Conservation (phyloP, 805 yeast genomes). For the Millerozyma miso region DNA sequence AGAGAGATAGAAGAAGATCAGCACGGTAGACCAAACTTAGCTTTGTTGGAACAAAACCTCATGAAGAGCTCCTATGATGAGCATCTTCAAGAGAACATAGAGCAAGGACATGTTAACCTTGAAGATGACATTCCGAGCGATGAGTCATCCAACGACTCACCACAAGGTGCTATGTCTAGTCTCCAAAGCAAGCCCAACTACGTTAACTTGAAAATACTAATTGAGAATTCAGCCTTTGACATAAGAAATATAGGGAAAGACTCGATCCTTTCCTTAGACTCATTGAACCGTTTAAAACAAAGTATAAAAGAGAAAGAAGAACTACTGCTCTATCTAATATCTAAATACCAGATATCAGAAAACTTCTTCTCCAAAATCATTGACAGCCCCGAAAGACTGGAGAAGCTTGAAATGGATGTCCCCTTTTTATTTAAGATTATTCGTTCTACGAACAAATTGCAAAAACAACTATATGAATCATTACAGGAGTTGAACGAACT, state of each 20-base stretch:
- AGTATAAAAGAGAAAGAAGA: conserved; percentile 27
- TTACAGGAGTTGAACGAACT: conserved; percentile 27
- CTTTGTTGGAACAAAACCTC: conserved; percentile 17
- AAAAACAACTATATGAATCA: conserved; percentile 22
- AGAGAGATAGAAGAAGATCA: conserved; percentile 11
- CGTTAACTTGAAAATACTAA: conserved; percentile 38
- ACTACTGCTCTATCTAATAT: conserved; percentile 24
- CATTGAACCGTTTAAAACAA: conserved; percentile 25
- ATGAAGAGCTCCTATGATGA: conserved; percentile 29
- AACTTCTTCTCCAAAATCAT: conserved; percentile 29
- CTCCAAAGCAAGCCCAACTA: conserved; percentile 23
- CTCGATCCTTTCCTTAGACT: conserved; percentile 27
- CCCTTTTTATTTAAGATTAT: conserved; percentile 26
- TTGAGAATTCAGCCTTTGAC: conserved; percentile 43
- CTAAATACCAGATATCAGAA: conserved; percentile 28
- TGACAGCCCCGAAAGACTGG: conserved; percentile 9
- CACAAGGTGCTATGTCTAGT: conserved; percentile 12
- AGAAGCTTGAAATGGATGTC: conserved; percentile 22
- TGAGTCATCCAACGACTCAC: conserved; percentile 15
- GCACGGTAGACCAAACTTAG: conserved; percentile 10
- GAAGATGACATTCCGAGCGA: conserved; percentile 15
- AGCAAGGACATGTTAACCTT: conserved; percentile 21
- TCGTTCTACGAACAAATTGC: conserved; percentile 29
- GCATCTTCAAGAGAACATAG: conserved; percentile 30
- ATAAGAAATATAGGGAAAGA: conserved; percentile 30